These are phyloP conservation scores for Akebia trifoliata DNA, from an alignment of 164 flowering plant species.

Conservation along the genomic window DNA sequence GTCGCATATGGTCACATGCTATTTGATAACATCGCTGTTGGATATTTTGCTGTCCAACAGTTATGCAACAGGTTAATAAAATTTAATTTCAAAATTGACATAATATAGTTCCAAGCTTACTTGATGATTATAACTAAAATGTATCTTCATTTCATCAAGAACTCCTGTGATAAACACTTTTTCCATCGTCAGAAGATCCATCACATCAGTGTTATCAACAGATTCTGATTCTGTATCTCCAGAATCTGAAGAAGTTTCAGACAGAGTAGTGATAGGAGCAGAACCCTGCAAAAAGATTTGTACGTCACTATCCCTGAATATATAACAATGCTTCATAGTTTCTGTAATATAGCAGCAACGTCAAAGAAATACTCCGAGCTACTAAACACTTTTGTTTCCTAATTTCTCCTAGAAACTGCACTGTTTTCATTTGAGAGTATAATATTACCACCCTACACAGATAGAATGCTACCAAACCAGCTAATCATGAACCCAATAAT, in stretches of 20 bases:
- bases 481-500: too few relatives aligned
- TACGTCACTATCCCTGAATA: too few relatives aligned
- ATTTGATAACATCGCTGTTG: neutral
- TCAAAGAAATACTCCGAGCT: too few relatives aligned
- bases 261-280: slow-evolving; percentile 57
- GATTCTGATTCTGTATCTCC: slow-evolving; percentile 44
- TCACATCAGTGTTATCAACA: slow-evolving; percentile 20
- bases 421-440: too few relatives aligned
- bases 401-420: too few relatives aligned
- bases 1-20: too few relatives aligned
- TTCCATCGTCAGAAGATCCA: slow-evolving; percentile 37
- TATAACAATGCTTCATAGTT: too few relatives aligned
- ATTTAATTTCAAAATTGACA: neutral
- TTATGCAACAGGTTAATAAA: neutral
- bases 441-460: too few relatives aligned
- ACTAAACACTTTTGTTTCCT: too few relatives aligned
- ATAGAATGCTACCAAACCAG: too few relatives aligned
- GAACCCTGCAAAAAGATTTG: slow-evolving; percentile 43
- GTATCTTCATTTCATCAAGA: slow-evolving; percentile 83
- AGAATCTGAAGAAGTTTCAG: slow-evolving; percentile 69
- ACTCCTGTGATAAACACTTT: slow-evolving; percentile 66
- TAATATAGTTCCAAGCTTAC: slow-evolving; percentile 27
- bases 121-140: slow-evolving; percentile 50
- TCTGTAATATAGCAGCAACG: too few relatives aligned
- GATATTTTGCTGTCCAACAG: neutral